Evolutionary conservation across 2,329 filamentous ascomycete species (phyloP).

Genomic region (Fusarium floridanum): DNA sequence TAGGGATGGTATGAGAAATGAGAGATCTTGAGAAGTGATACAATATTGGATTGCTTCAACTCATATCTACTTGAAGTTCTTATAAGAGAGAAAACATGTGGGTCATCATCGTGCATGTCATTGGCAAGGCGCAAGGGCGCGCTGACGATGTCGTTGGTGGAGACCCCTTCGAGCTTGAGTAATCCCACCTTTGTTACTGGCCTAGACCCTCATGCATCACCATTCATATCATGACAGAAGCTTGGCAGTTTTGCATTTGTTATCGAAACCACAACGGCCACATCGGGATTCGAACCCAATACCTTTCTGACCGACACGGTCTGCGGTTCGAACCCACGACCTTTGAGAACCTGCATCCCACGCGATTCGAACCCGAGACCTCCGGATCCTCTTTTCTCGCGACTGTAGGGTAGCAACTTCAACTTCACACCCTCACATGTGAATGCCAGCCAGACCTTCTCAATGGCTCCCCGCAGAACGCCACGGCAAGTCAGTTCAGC

Average conservation of each 20-base stretch:
- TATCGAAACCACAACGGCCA: neutral
- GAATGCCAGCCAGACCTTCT: neutral
- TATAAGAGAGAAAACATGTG: neutral
- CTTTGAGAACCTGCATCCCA: neutral
- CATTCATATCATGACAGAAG: neutral
- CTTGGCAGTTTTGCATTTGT: neutral
- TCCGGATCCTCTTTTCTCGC: neutral
- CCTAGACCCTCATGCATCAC: no score
- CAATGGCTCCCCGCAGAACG: neutral
- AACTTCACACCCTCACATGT: neutral
- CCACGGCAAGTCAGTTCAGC: neutral
- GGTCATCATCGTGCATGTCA: constrained; percentile 5
- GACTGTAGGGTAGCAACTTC: neutral
- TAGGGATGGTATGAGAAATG: neutral
- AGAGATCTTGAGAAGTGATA: neutral
- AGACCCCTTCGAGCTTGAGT: neutral
- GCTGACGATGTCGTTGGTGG: neutral
- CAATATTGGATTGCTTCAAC: neutral
- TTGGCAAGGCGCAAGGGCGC: constrained; percentile 22
- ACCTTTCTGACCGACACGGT: no score
- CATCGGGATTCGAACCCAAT: neutral
- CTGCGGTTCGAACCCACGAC: neutral
- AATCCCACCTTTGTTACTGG: neutral
- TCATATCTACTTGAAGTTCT: neutral
- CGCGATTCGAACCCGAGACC: neutral